Conservation (phyloP, 768 basidiomycete species). For the Auriscalpium orientale region DNA sequence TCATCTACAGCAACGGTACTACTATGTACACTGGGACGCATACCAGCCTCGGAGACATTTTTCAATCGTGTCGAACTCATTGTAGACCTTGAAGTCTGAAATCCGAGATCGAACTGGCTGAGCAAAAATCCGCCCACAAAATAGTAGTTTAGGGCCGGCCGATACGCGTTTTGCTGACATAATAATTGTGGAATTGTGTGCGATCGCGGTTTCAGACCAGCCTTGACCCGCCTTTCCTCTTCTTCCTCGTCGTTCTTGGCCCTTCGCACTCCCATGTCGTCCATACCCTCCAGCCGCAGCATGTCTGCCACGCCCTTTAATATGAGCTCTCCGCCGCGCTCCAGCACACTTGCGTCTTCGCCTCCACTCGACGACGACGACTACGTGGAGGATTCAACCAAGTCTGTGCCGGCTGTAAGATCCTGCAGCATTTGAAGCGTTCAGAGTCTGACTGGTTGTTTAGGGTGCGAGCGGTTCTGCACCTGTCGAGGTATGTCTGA, state of each 20-base stretch:
- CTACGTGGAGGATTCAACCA: background rate
- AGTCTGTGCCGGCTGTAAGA: background rate
- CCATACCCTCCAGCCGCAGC: background rate
- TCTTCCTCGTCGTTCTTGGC: conserved; percentile 2
- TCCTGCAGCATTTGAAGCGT: background rate
- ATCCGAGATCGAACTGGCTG: too few relatives aligned
- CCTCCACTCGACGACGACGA: background rate
- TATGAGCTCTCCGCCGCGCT: background rate
- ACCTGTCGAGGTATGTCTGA: too few relatives aligned
- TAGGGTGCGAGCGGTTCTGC: too few relatives aligned
- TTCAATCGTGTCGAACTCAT: too few relatives aligned
- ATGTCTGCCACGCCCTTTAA: background rate
- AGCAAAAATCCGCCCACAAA: too few relatives aligned
- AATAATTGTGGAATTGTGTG: background rate
- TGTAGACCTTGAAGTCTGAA: too few relatives aligned
- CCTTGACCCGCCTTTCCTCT: background rate
- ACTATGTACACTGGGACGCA: too few relatives aligned
- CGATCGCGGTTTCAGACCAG: background rate
- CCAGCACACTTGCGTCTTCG: background rate
- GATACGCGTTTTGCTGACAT: conserved; percentile 6
- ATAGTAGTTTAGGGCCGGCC: conserved; percentile 10
- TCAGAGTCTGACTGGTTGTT: background rate
- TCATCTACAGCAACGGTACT: too few relatives aligned
- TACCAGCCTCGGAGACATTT: too few relatives aligned
- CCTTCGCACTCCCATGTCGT: conserved; percentile 1